Percentiles rank a stretch among this genome's conserved stretches.
Evolutionary conservation across 1,284 basidiomycete genomes (phyloP).

Genomic region (Ganoderma boninense): DNA sequence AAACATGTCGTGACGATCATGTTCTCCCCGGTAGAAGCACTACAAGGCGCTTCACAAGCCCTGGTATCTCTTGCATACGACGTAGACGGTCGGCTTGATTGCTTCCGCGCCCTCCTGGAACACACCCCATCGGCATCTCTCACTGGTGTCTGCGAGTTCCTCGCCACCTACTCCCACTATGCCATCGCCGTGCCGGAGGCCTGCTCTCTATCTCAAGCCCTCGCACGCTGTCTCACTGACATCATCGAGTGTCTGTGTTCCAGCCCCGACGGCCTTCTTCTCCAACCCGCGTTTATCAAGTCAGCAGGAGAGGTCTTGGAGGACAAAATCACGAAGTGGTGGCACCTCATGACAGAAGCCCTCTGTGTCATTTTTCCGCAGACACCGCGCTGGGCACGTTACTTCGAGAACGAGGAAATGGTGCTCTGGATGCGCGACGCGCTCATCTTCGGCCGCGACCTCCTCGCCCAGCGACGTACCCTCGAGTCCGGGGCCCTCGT

Average conservation of each 20-base stretch:
- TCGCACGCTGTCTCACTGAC: conserved; percentile 92
- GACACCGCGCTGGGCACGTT: conserved; percentile 84
- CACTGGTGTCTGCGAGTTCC: conserved; percentile 71
- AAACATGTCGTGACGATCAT: conserved; percentile 72
- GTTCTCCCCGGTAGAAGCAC: conserved; percentile 80
- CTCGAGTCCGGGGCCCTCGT: conserved; percentile 76
- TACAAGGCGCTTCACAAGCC: conserved; percentile 79
- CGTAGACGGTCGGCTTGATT: conserved; percentile 86
- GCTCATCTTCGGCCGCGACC: conserved; percentile 87
- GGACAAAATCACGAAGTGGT: conserved; percentile 72
- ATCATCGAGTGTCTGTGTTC: conserved; percentile 88
- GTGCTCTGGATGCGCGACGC: conserved; percentile 97
- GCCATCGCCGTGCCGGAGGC: conserved; percentile 81
- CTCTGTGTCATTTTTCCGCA: conserved; percentile 85
- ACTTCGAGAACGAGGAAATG: conserved; percentile 86
- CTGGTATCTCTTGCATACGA: conserved; percentile 86
- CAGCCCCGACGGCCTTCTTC: conserved; percentile 73
- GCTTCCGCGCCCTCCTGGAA: conserved; percentile 80
- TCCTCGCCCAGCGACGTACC: conserved; percentile 81
- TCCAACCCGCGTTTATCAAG: conserved; percentile 63
- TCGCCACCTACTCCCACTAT: conserved; percentile 71
- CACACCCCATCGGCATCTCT: conserved; percentile 72
- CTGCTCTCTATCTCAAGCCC: conserved; percentile 83
- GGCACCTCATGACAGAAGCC: conserved; percentile 84
- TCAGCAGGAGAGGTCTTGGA: conserved; percentile 54